phyloP scores from a whole-genome alignment of 345 rosid genomes.

The Euclidium syriacum region DNA sequence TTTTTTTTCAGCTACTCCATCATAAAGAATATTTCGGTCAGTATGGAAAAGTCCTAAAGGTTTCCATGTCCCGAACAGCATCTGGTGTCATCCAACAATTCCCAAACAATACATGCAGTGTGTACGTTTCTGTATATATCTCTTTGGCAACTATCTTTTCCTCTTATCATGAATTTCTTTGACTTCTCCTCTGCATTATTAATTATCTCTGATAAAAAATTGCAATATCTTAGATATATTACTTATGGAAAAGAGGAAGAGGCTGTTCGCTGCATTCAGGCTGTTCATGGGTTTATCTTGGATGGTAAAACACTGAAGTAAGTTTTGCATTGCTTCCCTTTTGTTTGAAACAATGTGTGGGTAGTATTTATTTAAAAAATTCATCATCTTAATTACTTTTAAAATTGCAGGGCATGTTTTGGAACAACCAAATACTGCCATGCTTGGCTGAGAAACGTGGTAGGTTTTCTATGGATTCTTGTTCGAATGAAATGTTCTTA shows the following conservation, averaged over 20 bases:
- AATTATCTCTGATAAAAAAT: neutral
- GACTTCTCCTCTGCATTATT: neutral
- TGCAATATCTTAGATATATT: constrained; percentile 40
- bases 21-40: constrained; percentile 63
- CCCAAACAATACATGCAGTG: constrained; percentile 66
- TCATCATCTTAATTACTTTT: too few species aligned
- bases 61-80: constrained; percentile 66
- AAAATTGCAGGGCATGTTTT: constrained; percentile 71
- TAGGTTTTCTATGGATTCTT: constrained; percentile 16
- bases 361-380: too few species aligned
- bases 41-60: constrained; percentile 69
- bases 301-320: constrained; percentile 69
- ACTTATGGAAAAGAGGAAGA: constrained; percentile 61
- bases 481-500: neutral
- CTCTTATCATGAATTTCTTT: neutral
- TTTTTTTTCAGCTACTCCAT: constrained; percentile 49
- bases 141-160: neutral
- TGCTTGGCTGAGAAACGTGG: constrained; percentile 77
- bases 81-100: constrained; percentile 62
- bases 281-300: constrained; percentile 63
- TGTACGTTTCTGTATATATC: constrained; percentile 38
- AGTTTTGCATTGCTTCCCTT: constrained; percentile 12
- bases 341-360: neutral
- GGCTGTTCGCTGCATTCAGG: constrained; percentile 67
- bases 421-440: constrained; percentile 85